Conservation (phyloP, 495 filamentous ascomycete species). For the Chlorociboria aeruginascens region DNA sequence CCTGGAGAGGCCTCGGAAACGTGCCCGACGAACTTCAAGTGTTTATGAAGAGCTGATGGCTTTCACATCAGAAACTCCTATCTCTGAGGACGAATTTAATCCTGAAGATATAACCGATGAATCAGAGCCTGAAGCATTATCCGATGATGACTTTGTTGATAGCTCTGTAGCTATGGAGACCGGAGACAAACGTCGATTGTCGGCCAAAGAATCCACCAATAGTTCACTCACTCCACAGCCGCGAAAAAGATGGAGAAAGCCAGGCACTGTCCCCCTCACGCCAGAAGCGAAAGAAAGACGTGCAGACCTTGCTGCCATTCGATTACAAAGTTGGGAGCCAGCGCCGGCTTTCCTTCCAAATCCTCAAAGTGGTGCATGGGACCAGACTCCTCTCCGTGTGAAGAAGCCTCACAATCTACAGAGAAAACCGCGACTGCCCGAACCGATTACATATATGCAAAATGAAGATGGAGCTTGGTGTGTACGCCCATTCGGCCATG, state of each 20-base stretch:
- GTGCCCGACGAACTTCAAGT: background rate
- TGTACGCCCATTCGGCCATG: slow-evolving; percentile 16
- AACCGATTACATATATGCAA: slow-evolving; percentile 18
- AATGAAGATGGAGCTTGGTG: slow-evolving; percentile 12
- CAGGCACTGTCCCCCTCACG: background rate
- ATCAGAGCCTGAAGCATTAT: background rate
- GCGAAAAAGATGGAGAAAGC: background rate
- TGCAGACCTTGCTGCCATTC: background rate
- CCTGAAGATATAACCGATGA: background rate
- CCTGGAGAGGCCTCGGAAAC: background rate
- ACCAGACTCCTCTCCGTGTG: background rate
- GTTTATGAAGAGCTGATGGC: too few species aligned
- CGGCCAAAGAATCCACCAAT: background rate
- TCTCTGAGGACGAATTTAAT: too few species aligned
- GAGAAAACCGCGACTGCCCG: slow-evolving; percentile 1
- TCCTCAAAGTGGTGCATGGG: slow-evolving; percentile 13
- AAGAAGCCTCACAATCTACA: background rate
- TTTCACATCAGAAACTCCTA: too few species aligned
- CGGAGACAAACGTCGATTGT: background rate
- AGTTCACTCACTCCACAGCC: too few species aligned
- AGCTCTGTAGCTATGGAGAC: background rate
- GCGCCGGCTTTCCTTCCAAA: slow-evolving; percentile 9
- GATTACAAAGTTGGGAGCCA: background rate
- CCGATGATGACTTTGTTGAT: background rate
- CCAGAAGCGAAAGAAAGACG: background rate